phyloP scores from a whole-genome alignment of 306 rosid species.

The Styphnolobium japonicum region DNA sequence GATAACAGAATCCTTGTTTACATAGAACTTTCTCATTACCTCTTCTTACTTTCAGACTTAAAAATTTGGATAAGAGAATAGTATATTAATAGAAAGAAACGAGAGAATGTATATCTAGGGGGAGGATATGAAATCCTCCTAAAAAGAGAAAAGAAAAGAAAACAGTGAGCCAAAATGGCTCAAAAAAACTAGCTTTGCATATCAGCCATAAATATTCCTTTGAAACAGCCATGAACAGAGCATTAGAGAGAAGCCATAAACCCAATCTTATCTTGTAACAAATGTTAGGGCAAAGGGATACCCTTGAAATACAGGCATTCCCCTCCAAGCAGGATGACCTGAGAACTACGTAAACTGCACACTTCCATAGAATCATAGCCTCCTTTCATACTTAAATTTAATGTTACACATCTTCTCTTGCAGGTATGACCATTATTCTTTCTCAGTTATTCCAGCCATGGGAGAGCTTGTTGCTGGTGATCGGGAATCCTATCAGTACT shows the following conservation, averaged over 20 bases:
- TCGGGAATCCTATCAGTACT: constrained; percentile 86
- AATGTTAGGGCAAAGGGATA: not conserved
- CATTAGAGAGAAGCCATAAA: not conserved
- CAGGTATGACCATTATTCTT: constrained; percentile 82
- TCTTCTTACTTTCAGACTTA: not conserved
- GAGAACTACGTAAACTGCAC: not conserved
- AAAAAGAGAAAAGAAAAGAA: not conserved
- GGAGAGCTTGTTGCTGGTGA: constrained; percentile 87
- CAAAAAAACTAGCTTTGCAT: not conserved
- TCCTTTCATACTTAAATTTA: constrained; percentile 12
- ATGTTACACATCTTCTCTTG: constrained; percentile 31
- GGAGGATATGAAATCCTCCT: not conserved
- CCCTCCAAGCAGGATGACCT: not conserved
- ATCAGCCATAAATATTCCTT: not conserved
- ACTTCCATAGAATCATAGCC: constrained; percentile 6
- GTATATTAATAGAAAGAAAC: not conserved
- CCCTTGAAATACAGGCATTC: constrained; percentile 11
- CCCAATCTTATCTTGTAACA: not conserved
- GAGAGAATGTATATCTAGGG: not conserved
- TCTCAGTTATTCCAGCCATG: constrained; percentile 67
- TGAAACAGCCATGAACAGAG: not conserved
- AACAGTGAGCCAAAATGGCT: not conserved
- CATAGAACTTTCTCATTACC: not conserved
- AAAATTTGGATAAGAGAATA: not conserved
- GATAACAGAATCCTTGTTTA: not conserved